Conservation (phyloP, 768 basidiomycete genomes). For the Boletus rufocinnamomeus region DNA sequence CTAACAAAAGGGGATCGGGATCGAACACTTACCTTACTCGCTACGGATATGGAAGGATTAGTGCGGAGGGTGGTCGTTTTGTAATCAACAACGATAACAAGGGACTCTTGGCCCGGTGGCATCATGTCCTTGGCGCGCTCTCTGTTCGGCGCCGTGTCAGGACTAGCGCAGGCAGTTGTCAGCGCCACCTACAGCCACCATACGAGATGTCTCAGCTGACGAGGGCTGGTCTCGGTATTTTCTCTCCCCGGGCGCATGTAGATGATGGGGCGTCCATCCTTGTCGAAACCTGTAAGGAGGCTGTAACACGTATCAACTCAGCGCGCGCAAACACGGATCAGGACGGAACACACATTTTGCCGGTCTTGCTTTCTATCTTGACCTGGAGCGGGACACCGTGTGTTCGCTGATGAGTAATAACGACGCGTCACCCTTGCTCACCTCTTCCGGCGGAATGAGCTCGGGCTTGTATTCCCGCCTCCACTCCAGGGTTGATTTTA, state of each 20-base stretch:
- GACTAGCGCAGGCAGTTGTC: not conserved
- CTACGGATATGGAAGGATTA: constrained; percentile 81
- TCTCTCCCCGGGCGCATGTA: constrained; percentile 89
- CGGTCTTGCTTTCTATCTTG: constrained; percentile 77
- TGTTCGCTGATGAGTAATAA: constrained; percentile 3
- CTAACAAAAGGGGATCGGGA: not conserved
- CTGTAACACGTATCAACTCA: constrained; percentile 38
- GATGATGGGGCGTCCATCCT: constrained; percentile 82
- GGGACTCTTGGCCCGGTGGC: constrained; percentile 81
- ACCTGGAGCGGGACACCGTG: constrained; percentile 39
- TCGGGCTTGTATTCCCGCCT: constrained; percentile 84
- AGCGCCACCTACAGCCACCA: constrained; percentile 70
- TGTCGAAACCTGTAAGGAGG: constrained; percentile 82
- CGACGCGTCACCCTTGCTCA: constrained; percentile 23
- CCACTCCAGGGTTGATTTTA: constrained; percentile 82
- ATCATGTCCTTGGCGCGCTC: constrained; percentile 89
- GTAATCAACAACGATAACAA: constrained; percentile 87
- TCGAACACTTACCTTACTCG: constrained; percentile 57
- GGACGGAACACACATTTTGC: constrained; percentile 70
- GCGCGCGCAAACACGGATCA: not conserved
- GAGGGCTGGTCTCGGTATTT: constrained; percentile 74
- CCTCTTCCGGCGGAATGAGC: constrained; percentile 77
- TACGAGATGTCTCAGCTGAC: constrained; percentile 83
- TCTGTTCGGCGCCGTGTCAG: constrained; percentile 39
- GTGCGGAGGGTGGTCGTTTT: constrained; percentile 77